These are phyloP conservation scores for Populus euphratica DNA, from an alignment of 345 rosid genomes.

Conservation along the genomic window DNA sequence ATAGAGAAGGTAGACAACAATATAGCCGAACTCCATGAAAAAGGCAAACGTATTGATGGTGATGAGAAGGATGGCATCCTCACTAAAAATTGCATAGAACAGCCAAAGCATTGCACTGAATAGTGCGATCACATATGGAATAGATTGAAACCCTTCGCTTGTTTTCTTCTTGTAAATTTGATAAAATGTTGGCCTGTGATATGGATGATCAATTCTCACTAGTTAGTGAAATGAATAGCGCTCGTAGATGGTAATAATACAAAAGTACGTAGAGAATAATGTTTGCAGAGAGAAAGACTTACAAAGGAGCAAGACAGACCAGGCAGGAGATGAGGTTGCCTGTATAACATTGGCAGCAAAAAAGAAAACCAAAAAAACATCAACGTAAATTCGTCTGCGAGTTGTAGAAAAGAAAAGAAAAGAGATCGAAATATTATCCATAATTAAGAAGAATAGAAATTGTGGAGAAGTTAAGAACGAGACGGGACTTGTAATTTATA, in stretches of 20 bases:
- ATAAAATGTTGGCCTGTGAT: constrained; percentile 23
- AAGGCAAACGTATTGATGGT: constrained; percentile 25
- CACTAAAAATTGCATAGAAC: constrained; percentile 21
- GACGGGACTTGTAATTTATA: neutral
- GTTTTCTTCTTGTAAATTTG: constrained; percentile 27
- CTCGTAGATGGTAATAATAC: too few species aligned
- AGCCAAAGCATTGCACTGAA: constrained; percentile 30
- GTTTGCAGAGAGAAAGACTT: neutral
- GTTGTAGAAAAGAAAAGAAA: too few species aligned
- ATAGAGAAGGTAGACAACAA: constrained; percentile 16
- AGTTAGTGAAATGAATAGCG: too few species aligned
- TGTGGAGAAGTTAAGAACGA: neutral
- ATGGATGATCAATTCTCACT: too few species aligned
- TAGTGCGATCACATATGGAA: constrained; percentile 27
- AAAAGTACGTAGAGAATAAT: too few species aligned
- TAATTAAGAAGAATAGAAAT: neutral
- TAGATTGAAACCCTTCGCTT: constrained; percentile 28
- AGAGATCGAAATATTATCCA: too few species aligned
- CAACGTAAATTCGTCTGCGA: neutral
- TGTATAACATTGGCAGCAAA: neutral
- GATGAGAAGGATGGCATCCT: constrained; percentile 22
- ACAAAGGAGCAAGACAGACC: constrained; percentile 31
- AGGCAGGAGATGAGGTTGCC: constrained; percentile 27
- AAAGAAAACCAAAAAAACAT: neutral
- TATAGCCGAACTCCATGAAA: constrained; percentile 19